Evolutionary conservation across 1,139 yeast species (phyloP), one percentile per base, ranked within the genome.

Genomic region (Blastobotrys malaysiensis): DNA sequence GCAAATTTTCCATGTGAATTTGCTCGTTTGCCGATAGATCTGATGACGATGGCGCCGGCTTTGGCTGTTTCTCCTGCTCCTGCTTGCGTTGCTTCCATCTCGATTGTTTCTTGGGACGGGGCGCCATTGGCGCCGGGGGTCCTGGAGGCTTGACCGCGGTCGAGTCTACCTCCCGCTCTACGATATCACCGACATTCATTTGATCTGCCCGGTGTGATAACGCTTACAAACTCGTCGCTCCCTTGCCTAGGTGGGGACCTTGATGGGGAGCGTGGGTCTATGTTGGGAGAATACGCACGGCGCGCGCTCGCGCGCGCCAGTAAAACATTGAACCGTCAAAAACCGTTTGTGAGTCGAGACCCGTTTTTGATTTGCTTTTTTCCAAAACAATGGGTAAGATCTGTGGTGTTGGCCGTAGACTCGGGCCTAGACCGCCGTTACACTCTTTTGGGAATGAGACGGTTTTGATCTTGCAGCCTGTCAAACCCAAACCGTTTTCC

Each of bases 1-100:
- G 81, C 59, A 86, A 67, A 68, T 91, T 91, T 64, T 91, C 97
- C 55, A 78, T 68, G 67, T 88, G 93, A 39, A 52, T 50, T 39
- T 50, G 52, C 26, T 52, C 55, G 43, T 51, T 46, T 1, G 43
- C 48, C 16, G 45, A 39, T 24, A 52, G 13, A 5, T 13, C 26
- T 16, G 20, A 6, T 21, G 27, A n/a, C 19, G 13, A 4, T 24
- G 24, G 27, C 21, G 27, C 20, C 14, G 44, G 48, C 3, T 43
- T 19, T 24, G 26, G 21, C 20, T 26, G 16, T 19, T 39, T 13
- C 24, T 19, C 49, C 51, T 49, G 57, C 53, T 46, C 54, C 55
- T 47, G 58, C 56, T 51, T 71, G 70, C 56, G 73, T 72, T 48
- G 66, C 61, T 52, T 68, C 70, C 48, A 75, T 61, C 53, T 57